These are phyloP conservation scores for Asterophora lycoperdoides DNA, from an alignment of 768 basidiomycete species.

Conservation along the genomic window DNA sequence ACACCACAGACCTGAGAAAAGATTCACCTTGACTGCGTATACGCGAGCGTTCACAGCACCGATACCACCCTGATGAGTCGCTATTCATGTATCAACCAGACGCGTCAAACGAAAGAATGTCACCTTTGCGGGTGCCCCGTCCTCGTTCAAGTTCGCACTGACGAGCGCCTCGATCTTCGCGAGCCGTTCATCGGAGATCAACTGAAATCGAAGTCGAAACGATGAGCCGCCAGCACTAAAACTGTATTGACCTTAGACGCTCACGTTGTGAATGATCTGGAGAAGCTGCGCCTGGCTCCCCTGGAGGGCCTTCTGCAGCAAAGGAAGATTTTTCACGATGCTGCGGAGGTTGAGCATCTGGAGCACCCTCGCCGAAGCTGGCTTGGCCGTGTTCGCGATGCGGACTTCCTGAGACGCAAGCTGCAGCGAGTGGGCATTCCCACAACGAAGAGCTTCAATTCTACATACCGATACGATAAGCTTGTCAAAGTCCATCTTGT, in stretches of 20 bases:
- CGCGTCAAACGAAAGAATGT: not conserved
- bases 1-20: too few species aligned
- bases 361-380: slow-evolving; percentile 62
- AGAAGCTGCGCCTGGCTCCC: slow-evolving; percentile 59
- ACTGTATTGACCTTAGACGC: slow-evolving; percentile 5
- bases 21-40: slow-evolving; percentile 70
- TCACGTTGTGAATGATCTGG: slow-evolving; percentile 55
- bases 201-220: slow-evolving; percentile 31
- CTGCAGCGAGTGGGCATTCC: slow-evolving; percentile 32
- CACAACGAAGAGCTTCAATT: not conserved
- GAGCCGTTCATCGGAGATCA: slow-evolving; percentile 73
- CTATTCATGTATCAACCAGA: not conserved
- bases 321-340: slow-evolving; percentile 63
- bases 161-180: slow-evolving; percentile 58
- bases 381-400: slow-evolving; percentile 49
- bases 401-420: slow-evolving; percentile 62
- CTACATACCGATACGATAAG: slow-evolving; percentile 61
- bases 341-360: slow-evolving; percentile 80
- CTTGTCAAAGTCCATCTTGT: slow-evolving; percentile 87
- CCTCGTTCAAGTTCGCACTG: slow-evolving; percentile 68
- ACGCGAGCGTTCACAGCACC: slow-evolving; percentile 75
- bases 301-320: slow-evolving; percentile 56
- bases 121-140: slow-evolving; percentile 57
- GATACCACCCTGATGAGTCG: slow-evolving; percentile 55
- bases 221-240: too few species aligned